These are phyloP conservation scores for Ustilago tritici DNA, from an alignment of 1,284 basidiomycete species.

Conservation along the genomic window DNA sequence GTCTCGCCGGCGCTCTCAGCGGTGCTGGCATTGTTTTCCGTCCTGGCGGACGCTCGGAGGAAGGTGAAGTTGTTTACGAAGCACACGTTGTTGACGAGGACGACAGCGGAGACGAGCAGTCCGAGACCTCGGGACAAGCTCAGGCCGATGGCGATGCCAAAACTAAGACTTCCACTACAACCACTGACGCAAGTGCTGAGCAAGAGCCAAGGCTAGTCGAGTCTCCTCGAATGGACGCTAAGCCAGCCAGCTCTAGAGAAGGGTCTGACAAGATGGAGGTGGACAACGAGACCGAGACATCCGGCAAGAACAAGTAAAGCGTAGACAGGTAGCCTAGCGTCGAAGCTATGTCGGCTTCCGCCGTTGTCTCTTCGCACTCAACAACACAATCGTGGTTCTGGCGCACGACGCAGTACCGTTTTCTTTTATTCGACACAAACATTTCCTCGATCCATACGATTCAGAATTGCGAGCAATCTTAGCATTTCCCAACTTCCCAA, in stretches of 20 bases:
- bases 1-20: slow-evolving; percentile 57
- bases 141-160: slow-evolving; percentile 21
- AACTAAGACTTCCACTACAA: slow-evolving; percentile 1
- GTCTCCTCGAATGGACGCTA: slow-evolving; percentile 47
- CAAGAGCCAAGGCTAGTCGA: slow-evolving; percentile 57
- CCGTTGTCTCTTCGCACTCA: neutral
- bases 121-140: slow-evolving; percentile 17
- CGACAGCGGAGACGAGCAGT: slow-evolving; percentile 53
- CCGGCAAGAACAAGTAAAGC: slow-evolving; percentile 7
- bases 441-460: slow-evolving; percentile 6
- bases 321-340: too few species aligned
- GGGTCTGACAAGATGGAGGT: slow-evolving; percentile 43
- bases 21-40: slow-evolving; percentile 65
- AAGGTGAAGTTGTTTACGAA: slow-evolving; percentile 62
- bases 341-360: too few species aligned
- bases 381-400: neutral
- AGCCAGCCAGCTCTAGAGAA: slow-evolving; percentile 32
- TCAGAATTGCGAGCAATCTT: slow-evolving; percentile 27
- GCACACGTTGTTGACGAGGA: slow-evolving; percentile 64
- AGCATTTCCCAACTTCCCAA: slow-evolving; percentile 7
- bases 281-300: slow-evolving; percentile 21
- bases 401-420: neutral
- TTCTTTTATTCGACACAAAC: neutral
- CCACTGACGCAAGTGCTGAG: slow-evolving; percentile 6
- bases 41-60: slow-evolving; percentile 56